These are phyloP conservation scores for Fusarium anguioides DNA, from an alignment of 2,329 filamentous ascomycete species.

Conservation along the genomic window DNA sequence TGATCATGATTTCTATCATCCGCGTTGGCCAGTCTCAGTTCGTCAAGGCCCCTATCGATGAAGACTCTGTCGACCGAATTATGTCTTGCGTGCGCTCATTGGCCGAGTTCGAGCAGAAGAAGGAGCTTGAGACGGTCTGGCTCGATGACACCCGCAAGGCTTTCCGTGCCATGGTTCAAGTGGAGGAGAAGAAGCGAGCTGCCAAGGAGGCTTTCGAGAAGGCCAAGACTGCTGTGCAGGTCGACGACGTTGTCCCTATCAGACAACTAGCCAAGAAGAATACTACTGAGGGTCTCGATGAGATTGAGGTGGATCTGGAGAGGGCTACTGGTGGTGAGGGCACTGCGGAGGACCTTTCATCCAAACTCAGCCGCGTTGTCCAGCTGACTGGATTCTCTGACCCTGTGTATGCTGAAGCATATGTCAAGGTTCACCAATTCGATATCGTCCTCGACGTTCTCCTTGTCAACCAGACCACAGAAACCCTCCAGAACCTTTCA, in stretches of 20 bases:
- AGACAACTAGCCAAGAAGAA: conserved; percentile 95
- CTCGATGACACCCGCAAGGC: conserved; percentile 94
- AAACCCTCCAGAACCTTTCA: conserved; percentile 95
- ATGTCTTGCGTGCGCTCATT: conserved; percentile 97
- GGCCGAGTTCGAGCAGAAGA: conserved; percentile 88
- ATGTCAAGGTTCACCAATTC: conserved; percentile 98
- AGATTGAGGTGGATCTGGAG: conserved; percentile 90
- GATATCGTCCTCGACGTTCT: conserved; percentile 97
- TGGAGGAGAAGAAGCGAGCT: conserved; percentile 97
- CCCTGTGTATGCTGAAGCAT: conserved; percentile 97
- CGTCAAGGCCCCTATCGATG: conserved; percentile 95
- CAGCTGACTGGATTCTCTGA: conserved; percentile 99
- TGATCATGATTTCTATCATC: conserved; percentile 99
- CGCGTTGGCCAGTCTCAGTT: conserved; percentile 99
- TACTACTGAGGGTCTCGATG: conserved; percentile 80
- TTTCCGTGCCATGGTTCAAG: conserved; percentile 96
- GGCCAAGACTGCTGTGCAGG: conserved; percentile 92
- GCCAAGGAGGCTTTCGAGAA: conserved; percentile 93
- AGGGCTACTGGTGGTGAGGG: conserved; percentile 93
- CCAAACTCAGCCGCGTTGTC: conserved; percentile 94
- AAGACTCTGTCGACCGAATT: conserved; percentile 97
- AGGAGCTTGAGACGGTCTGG: conserved; percentile 92
- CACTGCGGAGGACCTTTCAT: conserved; percentile 84
- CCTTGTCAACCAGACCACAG: conserved; percentile 95
- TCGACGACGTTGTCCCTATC: conserved; percentile 94